phyloP scores from a whole-genome alignment of 768 basidiomycete species.

The Lactarius evosmus region DNA sequence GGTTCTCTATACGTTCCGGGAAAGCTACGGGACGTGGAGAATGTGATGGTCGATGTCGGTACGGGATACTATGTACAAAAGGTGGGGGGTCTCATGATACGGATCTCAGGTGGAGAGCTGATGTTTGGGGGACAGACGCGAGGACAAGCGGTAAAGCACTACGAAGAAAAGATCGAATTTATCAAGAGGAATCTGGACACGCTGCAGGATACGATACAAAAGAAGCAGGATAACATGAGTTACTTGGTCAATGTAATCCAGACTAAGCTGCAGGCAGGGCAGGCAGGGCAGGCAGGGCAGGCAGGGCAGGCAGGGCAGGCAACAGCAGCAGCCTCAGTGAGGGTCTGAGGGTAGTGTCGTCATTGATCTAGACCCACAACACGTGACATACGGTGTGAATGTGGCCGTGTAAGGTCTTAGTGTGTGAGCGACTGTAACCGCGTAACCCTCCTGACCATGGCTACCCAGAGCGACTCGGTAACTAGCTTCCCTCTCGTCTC shows the following conservation, averaged over 20 bases:
- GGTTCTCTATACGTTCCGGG: constrained; percentile 96
- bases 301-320: no score
- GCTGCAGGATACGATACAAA: constrained; percentile 84
- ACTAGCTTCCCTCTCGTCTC: background rate
- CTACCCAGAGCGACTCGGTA: background rate
- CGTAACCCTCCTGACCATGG: background rate
- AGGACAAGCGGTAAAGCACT: constrained; percentile 75
- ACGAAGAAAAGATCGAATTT: constrained; percentile 75
- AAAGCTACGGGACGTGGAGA: constrained; percentile 73
- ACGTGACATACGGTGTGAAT: background rate
- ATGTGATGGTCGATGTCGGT: constrained; percentile 93
- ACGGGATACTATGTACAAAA: constrained; percentile 97
- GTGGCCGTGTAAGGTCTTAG: background rate
- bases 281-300: no score
- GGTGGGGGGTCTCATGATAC: constrained; percentile 42
- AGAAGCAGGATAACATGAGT: constrained; percentile 88
- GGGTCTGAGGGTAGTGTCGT: no score
- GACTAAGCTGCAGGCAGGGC: constrained; percentile 44
- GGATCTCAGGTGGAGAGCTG: background rate
- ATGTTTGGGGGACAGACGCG: constrained; percentile 55
- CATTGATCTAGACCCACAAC: background rate
- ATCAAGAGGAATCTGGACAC: constrained; percentile 81
- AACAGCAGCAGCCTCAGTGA: no score
- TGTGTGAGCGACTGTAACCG: background rate
- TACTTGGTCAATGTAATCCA: constrained; percentile 73